Percentiles rank a stretch among this genome's conserved stretches.
phyloP scores from a whole-genome alignment of 2,329 filamentous ascomycete genomes.

The Diaporthe eres region DNA sequence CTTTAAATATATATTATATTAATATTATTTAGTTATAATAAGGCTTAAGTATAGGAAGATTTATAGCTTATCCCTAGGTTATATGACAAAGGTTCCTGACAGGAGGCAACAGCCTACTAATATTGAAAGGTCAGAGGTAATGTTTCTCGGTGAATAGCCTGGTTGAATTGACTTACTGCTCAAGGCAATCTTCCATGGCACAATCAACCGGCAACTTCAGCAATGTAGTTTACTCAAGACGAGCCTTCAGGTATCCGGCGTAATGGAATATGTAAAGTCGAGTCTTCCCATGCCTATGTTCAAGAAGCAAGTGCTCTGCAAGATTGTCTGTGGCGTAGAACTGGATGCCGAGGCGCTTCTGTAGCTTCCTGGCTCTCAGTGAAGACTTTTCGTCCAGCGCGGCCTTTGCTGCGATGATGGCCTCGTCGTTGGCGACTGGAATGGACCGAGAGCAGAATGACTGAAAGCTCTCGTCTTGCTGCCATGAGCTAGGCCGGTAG shows the following conservation, averaged over 20 bases:
- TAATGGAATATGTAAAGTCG: slow-evolving; percentile 1
- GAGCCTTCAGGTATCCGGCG: background rate
- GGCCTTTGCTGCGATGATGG: background rate
- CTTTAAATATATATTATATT: too few relatives aligned
- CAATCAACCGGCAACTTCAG: background rate
- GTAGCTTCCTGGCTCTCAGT: background rate
- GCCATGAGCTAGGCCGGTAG: background rate
- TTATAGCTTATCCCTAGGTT: too few relatives aligned
- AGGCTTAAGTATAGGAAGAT: too few relatives aligned
- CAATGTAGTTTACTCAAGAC: background rate
- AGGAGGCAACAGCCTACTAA: background rate
- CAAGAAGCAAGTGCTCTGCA: background rate
- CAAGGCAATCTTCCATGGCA: background rate
- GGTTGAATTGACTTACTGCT: background rate
- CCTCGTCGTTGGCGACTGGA: background rate
- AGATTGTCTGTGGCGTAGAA: background rate
- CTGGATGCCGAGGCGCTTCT: background rate
- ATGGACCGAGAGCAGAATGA: background rate
- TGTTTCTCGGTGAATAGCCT: background rate
- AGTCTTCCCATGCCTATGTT: background rate
- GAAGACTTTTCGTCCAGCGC: background rate
- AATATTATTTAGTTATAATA: too few relatives aligned
- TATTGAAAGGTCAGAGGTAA: background rate
- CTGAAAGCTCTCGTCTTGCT: background rate
- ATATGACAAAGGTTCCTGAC: too few relatives aligned